Percentiles rank a stretch among this genome's conserved stretches.
phyloP scores from a whole-genome alignment of 2,329 filamentous ascomycete genomes.

The Epicoccum sorghinum region DNA sequence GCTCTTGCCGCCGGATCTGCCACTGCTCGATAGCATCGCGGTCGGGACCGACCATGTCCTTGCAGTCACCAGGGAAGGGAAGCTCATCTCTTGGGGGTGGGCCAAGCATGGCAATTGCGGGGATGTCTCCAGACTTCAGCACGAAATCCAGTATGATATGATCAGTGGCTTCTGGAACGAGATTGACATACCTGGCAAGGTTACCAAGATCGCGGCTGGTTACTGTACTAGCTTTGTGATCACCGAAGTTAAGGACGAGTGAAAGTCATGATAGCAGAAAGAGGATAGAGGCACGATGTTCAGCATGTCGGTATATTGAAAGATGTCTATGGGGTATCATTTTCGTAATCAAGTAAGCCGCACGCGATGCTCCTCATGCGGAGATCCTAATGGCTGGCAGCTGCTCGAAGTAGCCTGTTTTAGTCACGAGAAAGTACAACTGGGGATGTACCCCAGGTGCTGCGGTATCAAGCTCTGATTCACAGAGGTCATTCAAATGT shows the following conservation, averaged over 20 bases:
- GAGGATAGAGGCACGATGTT: not conserved
- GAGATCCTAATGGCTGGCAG: not conserved
- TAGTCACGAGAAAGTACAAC: not conserved
- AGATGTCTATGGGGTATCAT: not conserved
- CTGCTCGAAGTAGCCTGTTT: not conserved
- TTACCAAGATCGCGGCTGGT: conserved; percentile 32
- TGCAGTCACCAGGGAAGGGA: conserved; percentile 67
- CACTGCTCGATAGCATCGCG: conserved; percentile 67
- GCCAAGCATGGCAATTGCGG: conserved; percentile 98
- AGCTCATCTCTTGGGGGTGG: conserved; percentile 91
- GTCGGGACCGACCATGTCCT: conserved; percentile 91
- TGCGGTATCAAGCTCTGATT: not conserved
- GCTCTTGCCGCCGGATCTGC: conserved; percentile 68
- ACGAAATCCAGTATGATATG: conserved; percentile 35
- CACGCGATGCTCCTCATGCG: not conserved
- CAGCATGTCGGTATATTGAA: not conserved
- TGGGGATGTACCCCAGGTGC: too few species aligned
- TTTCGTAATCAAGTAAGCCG: not conserved
- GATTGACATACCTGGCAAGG: conserved; percentile 29
- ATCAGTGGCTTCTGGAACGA: conserved; percentile 39
- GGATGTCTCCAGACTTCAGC: conserved; percentile 17
- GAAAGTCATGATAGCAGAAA: not conserved
- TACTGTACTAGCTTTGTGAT: conserved; percentile 41
- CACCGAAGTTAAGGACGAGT: conserved; percentile 8
- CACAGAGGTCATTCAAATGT: conserved; percentile 1